Conservation (phyloP, 1,284 basidiomycete genomes). For the Bondarzewia mesenterica region DNA sequence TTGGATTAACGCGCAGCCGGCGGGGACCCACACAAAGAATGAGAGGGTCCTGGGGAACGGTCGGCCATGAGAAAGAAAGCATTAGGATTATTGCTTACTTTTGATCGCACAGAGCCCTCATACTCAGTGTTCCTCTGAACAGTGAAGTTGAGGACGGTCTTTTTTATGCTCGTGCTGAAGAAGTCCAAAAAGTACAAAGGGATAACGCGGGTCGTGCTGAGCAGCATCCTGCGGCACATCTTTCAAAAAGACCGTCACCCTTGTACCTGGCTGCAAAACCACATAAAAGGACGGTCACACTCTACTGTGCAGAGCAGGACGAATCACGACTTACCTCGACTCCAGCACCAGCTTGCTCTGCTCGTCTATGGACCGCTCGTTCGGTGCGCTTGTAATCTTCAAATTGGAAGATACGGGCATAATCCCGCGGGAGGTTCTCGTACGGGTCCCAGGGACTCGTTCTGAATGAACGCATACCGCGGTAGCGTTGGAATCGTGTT, state of each 20-base stretch:
- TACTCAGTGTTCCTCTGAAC: slow-evolving; percentile 96
- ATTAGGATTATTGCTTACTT: slow-evolving; percentile 43
- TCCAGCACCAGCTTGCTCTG: slow-evolving; percentile 46
- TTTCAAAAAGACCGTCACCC: slow-evolving; percentile 69
- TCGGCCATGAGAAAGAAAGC: not conserved
- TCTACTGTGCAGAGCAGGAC: not conserved
- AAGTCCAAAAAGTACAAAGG: slow-evolving; percentile 77
- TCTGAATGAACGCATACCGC: slow-evolving; percentile 87
- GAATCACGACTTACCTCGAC: slow-evolving; percentile 51
- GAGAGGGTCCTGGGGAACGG: slow-evolving; percentile 65
- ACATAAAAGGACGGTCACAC: not conserved
- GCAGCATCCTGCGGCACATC: slow-evolving; percentile 57
- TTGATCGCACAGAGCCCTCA: slow-evolving; percentile 80
- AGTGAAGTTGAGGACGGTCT: slow-evolving; percentile 88
- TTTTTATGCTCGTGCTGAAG: slow-evolving; percentile 94
- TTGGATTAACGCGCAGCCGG: slow-evolving; percentile 75
- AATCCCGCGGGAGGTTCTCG: slow-evolving; percentile 92
- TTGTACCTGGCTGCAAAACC: slow-evolving; percentile 59
- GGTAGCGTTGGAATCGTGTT: slow-evolving; percentile 87
- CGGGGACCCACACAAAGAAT: slow-evolving; percentile 87
- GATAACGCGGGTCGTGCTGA: slow-evolving; percentile 27
- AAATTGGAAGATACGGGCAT: slow-evolving; percentile 94
- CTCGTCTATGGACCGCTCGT: slow-evolving; percentile 61
- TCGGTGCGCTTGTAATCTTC: slow-evolving; percentile 90
- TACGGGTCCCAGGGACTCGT: slow-evolving; percentile 98